Conservation (phyloP, 257 asterid genomes). For the Coffea canephora region DNA sequence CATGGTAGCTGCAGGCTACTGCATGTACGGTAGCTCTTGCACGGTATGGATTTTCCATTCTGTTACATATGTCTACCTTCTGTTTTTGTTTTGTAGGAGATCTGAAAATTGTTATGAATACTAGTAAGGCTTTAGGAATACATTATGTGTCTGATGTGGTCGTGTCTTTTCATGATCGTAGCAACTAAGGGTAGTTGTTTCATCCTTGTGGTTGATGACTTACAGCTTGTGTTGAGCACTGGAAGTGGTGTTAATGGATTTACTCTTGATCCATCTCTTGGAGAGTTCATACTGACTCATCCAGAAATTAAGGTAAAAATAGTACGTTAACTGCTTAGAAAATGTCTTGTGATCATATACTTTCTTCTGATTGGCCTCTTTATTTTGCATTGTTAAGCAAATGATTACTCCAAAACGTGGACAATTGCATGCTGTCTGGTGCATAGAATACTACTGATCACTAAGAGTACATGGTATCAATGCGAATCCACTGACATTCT, state of each 20-base stretch:
- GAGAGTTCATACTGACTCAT: constrained; percentile 95
- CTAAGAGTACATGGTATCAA: not conserved
- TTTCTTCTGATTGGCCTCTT: not conserved
- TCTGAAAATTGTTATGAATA: not conserved
- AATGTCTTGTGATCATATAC: not conserved
- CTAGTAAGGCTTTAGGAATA: not conserved
- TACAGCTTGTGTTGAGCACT: constrained; percentile 79
- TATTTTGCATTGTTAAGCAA: not conserved
- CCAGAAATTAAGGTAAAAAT: constrained; percentile 75
- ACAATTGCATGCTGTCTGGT: not conserved
- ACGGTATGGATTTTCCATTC: constrained; percentile 41
- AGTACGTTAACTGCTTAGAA: constrained; percentile 1
- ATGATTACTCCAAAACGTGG: not conserved
- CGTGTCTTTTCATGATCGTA: not conserved
- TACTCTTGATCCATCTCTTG: constrained; percentile 97
- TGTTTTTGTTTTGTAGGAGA: not conserved
- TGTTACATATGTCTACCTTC: not conserved
- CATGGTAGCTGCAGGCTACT: constrained; percentile 94
- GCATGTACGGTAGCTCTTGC: constrained; percentile 99
- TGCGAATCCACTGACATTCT: not conserved
- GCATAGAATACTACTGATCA: not conserved
- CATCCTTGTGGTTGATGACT: constrained; percentile 6
- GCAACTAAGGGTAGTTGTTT: not conserved
- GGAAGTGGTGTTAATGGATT: constrained; percentile 93
- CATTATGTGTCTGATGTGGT: not conserved